Evolutionary conservation across 2,329 filamentous ascomycete species (phyloP).

Genomic region (Aspergillus melleus): DNA sequence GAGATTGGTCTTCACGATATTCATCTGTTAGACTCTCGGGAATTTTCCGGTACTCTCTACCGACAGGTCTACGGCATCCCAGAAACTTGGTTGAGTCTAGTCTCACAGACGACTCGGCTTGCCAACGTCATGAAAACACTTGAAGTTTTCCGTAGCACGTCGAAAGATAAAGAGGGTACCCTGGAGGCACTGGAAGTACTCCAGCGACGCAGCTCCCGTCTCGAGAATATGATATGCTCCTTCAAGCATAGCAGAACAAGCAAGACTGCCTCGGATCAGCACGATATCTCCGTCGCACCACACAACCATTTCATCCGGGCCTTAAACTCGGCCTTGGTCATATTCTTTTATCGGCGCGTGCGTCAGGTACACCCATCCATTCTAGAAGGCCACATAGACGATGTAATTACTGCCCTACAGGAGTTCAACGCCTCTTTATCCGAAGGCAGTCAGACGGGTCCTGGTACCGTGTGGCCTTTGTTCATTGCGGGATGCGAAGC

Average conservation of each 20-base stretch:
- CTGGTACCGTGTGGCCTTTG: constrained; percentile 39
- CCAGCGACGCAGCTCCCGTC: constrained; percentile 27
- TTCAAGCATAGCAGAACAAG: constrained; percentile 23
- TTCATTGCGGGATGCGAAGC: constrained; percentile 47
- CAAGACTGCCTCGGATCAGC: constrained; percentile 8
- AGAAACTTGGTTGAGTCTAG: constrained; percentile 46
- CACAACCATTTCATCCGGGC: constrained; percentile 39
- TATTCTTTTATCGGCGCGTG: constrained; percentile 46
- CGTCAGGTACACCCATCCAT: constrained; percentile 41
- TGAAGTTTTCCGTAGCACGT: constrained; percentile 17
- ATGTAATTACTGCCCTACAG: constrained; percentile 33
- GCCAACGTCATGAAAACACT: constrained; percentile 37
- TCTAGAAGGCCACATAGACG: constrained; percentile 40
- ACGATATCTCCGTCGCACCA: constrained; percentile 15
- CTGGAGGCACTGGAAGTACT: constrained; percentile 29
- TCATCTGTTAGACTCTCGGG: constrained; percentile 39
- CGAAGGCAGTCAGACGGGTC: constrained; percentile 15
- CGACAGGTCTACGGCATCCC: constrained; percentile 45
- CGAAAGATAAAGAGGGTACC: constrained; percentile 10
- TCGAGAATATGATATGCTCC: constrained; percentile 38
- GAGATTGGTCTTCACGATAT: constrained; percentile 38
- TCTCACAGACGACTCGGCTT: constrained; percentile 46
- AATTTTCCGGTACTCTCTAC: constrained; percentile 37
- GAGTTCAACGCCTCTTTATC: constrained; percentile 29
- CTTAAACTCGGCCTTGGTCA: constrained; percentile 41